Conservation (phyloP, 2,329 filamentous ascomycete species). For the Aspergillus ruber region DNA sequence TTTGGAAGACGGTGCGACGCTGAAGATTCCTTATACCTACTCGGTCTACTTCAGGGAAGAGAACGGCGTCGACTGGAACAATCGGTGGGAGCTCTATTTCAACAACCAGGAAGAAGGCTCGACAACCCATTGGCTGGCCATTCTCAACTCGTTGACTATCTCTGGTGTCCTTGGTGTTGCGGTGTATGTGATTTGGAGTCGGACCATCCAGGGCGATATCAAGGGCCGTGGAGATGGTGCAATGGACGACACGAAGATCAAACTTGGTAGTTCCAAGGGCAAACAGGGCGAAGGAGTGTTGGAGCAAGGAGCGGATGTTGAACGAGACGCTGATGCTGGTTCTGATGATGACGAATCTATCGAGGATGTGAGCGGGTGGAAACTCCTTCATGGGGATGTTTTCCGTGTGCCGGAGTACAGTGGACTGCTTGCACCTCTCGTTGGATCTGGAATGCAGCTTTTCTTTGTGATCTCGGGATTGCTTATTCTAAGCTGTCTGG, state of each 20-base stretch:
- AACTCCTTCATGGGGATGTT: conserved; percentile 79
- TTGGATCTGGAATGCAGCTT: conserved; percentile 81
- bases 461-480: conserved; percentile 73
- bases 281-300: conserved; percentile 49
- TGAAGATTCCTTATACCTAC: conserved; percentile 78
- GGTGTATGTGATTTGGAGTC: conserved; percentile 72
- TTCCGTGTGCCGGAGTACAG: conserved; percentile 69
- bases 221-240: conserved; percentile 63
- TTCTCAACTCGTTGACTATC: conserved; percentile 80
- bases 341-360: conserved; percentile 64
- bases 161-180: conserved; percentile 70
- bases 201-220: conserved; percentile 72
- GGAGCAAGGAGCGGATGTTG: conserved; percentile 50
- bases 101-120: conserved; percentile 77
- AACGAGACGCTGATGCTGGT: conserved; percentile 49
- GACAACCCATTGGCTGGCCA: conserved; percentile 80
- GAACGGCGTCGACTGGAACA: conserved; percentile 70
- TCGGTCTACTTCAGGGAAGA: conserved; percentile 87
- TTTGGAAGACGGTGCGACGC: conserved; percentile 56
- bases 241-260: conserved; percentile 61
- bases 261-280: conserved; percentile 37
- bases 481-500: conserved; percentile 65
- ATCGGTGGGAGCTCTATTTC: conserved; percentile 85
- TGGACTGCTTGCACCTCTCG: conserved; percentile 67
- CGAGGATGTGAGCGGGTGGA: conserved; percentile 83